Conservation (phyloP, 2,329 filamentous ascomycete genomes). For the Fonsecaea nubica region DNA sequence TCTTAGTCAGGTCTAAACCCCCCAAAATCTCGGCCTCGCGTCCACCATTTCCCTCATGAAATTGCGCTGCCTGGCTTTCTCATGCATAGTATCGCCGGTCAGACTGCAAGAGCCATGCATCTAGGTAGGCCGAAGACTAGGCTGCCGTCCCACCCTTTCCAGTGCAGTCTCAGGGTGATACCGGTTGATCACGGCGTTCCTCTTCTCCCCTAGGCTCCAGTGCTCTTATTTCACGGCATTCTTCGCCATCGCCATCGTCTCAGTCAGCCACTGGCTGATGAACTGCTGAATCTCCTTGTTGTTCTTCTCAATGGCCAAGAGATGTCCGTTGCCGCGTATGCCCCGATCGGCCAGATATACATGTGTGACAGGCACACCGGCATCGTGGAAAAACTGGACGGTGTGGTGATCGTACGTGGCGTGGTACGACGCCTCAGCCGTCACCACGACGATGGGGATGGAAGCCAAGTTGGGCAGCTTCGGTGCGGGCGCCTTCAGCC, state of each 20-base stretch:
- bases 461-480: conserved; percentile 57
- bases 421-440: conserved; percentile 61
- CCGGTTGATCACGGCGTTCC: not conserved
- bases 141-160: not conserved
- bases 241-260: not conserved
- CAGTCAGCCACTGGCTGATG: conserved; percentile 17
- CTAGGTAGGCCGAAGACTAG: too few species aligned
- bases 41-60: conserved; percentile 12
- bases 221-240: not conserved
- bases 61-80: not conserved
- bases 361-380: conserved; percentile 55
- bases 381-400: conserved; percentile 59
- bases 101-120: not conserved
- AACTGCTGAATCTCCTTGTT: conserved; percentile 25
- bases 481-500: conserved; percentile 49
- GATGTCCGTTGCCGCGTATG: conserved; percentile 62
- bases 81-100: not conserved
- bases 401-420: conserved; percentile 63
- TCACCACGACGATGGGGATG: conserved; percentile 60
- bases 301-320: conserved; percentile 34
- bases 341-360: conserved; percentile 53
- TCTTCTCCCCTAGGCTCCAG: not conserved
- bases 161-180: not conserved
- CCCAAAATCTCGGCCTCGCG: not conserved
- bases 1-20: not conserved